phyloP scores from a whole-genome alignment of 129 eudicot genomes.

The Apium graveolens region DNA sequence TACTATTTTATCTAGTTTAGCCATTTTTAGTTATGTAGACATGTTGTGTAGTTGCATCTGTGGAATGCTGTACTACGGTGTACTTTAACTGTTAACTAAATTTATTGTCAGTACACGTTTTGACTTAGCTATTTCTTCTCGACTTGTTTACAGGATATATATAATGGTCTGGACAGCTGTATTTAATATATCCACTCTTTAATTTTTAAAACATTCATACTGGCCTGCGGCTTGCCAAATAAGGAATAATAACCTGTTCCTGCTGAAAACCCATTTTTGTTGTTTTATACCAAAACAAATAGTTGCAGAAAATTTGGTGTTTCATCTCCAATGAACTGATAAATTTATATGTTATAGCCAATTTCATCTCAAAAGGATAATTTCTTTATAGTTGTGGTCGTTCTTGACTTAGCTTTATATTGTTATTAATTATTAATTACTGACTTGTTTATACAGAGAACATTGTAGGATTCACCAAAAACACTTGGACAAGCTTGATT shows the following conservation, averaged over 20 bases:
- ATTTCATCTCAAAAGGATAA: not conserved
- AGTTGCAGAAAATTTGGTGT: not conserved
- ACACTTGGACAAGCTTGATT: conserved; percentile 58
- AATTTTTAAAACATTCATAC: not conserved
- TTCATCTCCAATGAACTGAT: not conserved
- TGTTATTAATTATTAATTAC: conserved; percentile 15
- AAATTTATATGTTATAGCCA: not conserved
- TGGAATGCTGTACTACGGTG: not conserved
- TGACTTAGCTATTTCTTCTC: not conserved
- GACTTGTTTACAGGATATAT: not conserved
- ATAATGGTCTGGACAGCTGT: not conserved
- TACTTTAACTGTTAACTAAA: not conserved
- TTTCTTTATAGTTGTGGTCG: not conserved
- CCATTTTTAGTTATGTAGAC: not conserved
- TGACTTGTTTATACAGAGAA: conserved; percentile 21
- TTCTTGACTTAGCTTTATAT: not conserved
- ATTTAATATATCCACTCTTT: not conserved
- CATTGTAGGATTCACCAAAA: conserved; percentile 29
- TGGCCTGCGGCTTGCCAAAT: not conserved
- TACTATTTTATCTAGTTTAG: not conserved
- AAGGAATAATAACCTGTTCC: not conserved
- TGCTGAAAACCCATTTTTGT: not conserved
- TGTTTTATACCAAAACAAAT: not conserved
- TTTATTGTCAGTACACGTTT: not conserved
- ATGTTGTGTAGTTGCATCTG: not conserved